phyloP scores from a whole-genome alignment of 2,329 filamentous ascomycete genomes.

The Metarhizium robertsii region DNA sequence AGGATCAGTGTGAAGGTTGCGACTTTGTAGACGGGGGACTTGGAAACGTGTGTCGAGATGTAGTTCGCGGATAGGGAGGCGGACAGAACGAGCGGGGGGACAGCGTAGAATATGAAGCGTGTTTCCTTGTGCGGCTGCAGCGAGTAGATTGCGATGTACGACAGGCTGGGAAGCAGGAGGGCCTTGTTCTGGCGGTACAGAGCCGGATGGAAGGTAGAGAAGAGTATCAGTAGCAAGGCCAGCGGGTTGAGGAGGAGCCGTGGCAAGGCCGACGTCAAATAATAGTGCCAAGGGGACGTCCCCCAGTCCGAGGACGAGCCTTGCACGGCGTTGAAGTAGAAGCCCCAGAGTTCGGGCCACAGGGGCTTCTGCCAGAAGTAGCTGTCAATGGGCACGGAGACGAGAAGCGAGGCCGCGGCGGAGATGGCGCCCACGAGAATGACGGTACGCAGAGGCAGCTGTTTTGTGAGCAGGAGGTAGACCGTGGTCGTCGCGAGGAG shows the following conservation, averaged over 20 bases:
- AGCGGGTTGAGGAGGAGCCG: slow-evolving; percentile 77
- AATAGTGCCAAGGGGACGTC: slow-evolving; percentile 75
- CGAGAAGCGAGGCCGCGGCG: slow-evolving; percentile 53
- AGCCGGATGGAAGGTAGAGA: slow-evolving; percentile 39
- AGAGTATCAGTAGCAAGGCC: slow-evolving; percentile 43
- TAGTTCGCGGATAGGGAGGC: slow-evolving; percentile 66
- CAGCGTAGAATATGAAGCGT: slow-evolving; percentile 83
- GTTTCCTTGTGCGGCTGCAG: slow-evolving; percentile 91
- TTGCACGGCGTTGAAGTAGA: slow-evolving; percentile 83
- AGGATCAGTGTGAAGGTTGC: slow-evolving; percentile 44
- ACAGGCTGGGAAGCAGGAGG: slow-evolving; percentile 55
- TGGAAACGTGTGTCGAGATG: slow-evolving; percentile 56
- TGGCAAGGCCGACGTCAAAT: slow-evolving; percentile 73
- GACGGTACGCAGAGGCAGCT: slow-evolving; percentile 46
- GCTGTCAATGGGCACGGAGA: slow-evolving; percentile 73
- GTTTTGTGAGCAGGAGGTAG: slow-evolving; percentile 49
- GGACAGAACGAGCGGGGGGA: slow-evolving; percentile 71
- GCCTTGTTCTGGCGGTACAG: slow-evolving; percentile 32
- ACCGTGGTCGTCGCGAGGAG: slow-evolving; percentile 61
- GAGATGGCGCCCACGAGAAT: slow-evolving; percentile 58
- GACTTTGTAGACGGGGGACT: slow-evolving; percentile 46
- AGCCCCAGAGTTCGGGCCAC: slow-evolving; percentile 86
- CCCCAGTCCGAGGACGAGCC: slow-evolving; percentile 85
- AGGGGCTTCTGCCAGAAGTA: slow-evolving; percentile 85
- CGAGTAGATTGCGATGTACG: slow-evolving; percentile 75